phyloP scores from a whole-genome alignment of 441 rosid species.

The Brassica hybrid region DNA sequence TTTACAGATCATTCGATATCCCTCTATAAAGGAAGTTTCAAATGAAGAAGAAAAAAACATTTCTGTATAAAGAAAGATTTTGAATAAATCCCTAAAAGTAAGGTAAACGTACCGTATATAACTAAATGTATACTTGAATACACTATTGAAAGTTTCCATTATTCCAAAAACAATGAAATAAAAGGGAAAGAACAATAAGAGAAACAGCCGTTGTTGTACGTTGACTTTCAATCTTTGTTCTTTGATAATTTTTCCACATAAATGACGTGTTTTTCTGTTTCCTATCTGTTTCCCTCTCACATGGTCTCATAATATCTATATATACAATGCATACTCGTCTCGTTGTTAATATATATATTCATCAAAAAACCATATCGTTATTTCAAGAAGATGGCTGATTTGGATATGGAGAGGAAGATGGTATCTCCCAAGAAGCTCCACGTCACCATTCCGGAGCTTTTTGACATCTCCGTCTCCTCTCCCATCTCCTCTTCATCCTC shows the following conservation, averaged over 20 bases:
- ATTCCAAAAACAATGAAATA: neutral
- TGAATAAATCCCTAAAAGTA: neutral
- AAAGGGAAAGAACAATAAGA: neutral
- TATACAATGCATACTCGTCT: neutral
- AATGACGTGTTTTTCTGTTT: conserved; percentile 4
- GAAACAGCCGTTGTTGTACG: conserved; percentile 40
- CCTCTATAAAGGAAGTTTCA: neutral
- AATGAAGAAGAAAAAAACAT: neutral
- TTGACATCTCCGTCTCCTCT: conserved; percentile 42
- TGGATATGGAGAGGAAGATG: conserved; percentile 65
- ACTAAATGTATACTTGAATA: neutral
- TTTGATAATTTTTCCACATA: conserved; percentile 24
- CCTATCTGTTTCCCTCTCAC: conserved; percentile 27
- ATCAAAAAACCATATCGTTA: neutral
- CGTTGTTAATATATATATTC: conserved; percentile 10
- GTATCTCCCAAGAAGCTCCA: conserved; percentile 60
- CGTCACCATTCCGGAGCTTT: conserved; percentile 49
- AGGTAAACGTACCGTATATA: conserved; percentile 18
- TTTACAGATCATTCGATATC: neutral
- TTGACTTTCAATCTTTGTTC: conserved; percentile 37
- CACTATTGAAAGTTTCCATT: conserved; percentile 7
- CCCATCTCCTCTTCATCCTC: conserved; percentile 51
- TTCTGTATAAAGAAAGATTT: conserved; percentile 21
- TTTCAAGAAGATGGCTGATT: conserved; percentile 59
- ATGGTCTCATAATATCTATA: conserved; percentile 13